Base-by-base conservation (phyloP, 2,329 filamentous ascomycete species). In the Pseudonectria buxi region DNA sequence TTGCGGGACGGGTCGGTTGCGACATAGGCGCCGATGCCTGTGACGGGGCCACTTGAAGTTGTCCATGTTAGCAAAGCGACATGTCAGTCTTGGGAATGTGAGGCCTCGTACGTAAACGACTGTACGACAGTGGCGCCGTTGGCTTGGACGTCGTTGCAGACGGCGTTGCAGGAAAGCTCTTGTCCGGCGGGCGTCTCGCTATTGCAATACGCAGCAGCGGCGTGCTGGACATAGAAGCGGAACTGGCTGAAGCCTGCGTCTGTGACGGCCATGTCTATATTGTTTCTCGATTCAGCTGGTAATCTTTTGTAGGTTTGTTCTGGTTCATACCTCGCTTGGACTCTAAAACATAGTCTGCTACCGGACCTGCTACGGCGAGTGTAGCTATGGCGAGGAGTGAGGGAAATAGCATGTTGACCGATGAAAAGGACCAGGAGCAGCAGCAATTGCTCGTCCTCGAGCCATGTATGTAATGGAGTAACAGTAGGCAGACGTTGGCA, bases 171-270 rank as follows among this genome's bases (percentile, higher is more conserved):
- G 26, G 52, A 54, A 14, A 78, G 46, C 12, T 44, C 30, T 7
- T 61, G 45, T 22, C 69, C 69, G 2, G 59, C 45, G 2, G 55
- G 26, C 10, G 49, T 56, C 3, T 65, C 51, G 33, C 54, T 63
- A 55, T 76, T 76, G 61, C 74, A 78, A 55, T 75, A 75, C 3
- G 67, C 60, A 4, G 72, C 69, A 2, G 59, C 65, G 4, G 72
- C 57, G 45, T 74, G 74, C 53, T 78, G 65, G 22, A 64, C 60
- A 45, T 65, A 77, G 49, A 70, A 68, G 33, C 62, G 49, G 42
- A 76, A 58, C 37, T 59, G 61, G 39, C 46, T 43, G 11, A 69
- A 50, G 24, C 68, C 52, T 9, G 50, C 39, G 3, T 44, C 25
- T 6, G 58, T 57, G 32, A 64, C 49, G 4, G 40, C 28, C 14